Evolutionary conservation across 2,329 filamentous ascomycete species (phyloP), one percentile per base, ranked within the genome.

Genomic region (Thermoascus crustaceus): DNA sequence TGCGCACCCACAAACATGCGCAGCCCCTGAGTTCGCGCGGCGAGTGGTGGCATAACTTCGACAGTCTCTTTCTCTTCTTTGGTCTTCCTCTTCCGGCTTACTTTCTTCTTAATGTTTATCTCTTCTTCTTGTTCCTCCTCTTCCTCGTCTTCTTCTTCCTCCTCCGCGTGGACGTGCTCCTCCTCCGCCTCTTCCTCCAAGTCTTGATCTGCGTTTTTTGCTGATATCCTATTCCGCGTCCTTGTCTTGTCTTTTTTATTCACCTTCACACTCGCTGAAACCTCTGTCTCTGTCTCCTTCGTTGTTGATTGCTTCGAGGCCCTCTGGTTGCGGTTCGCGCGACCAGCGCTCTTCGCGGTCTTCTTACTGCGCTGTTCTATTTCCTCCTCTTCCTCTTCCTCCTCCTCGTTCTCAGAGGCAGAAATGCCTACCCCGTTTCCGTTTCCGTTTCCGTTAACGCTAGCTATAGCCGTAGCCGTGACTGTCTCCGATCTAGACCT

Each of bases 1-100:
- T 98, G 91, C 1, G 91, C 91, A 10, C 91, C 91, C 37, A 98
- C 81, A 52, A 84, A 81, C 73, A 95, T 83, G 56, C 80, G 80
- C 42, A 89, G 68, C 1, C 78, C 76, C 4, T 71, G 62, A 1
- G 86, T 88, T 22, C 91, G 75, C 17, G 71, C 66, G 13, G 78
- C 80, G 2, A 94, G 60, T 0, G n/a, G n/a, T n/a, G 84, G 78
- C 68, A 66, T 63, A 45, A 71, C 69, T 33, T 67, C 64, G 36
- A 68, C 64, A n/a, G n/a, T n/a, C 43, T 75, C 73, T 40, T 76
- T 71, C 47, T 73, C 69, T 37, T 53, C 50, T 45, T 76, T 73
- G 24, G 69, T 71, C 52, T 75, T 78, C 9, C 66, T 59, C 50
- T 73, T 75, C 19, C 45, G 38, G 2, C 33, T 36, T 5, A 32